Evolutionary conservation across 2,329 filamentous ascomycete genomes (phyloP).

Genomic region (Metarhizium album): DNA sequence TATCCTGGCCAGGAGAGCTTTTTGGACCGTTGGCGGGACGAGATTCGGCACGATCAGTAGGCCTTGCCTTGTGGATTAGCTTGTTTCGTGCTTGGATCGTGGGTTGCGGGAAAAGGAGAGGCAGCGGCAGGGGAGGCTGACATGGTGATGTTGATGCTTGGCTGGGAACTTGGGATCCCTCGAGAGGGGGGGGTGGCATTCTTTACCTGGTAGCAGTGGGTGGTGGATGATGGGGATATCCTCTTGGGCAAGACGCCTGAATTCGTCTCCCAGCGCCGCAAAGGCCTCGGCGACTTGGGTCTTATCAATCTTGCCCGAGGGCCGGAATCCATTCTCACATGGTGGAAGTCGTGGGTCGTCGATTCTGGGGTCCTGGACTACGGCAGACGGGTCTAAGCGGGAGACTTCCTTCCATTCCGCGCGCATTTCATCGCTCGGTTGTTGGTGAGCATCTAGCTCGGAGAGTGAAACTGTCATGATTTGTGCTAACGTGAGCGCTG

Average conservation of each 20-base stretch:
- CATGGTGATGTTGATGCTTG: no score
- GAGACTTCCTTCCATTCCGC: conserved; percentile 66
- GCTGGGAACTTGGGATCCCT: no score
- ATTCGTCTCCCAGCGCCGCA: conserved; percentile 23
- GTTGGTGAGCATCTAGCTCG: conserved; percentile 64
- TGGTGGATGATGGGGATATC: conserved; percentile 51
- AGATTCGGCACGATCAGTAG: conserved; percentile 68
- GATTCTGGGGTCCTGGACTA: conserved; percentile 45
- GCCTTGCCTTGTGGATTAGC: conserved; percentile 53
- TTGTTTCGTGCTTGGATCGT: neutral
- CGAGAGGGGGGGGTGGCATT: neutral
- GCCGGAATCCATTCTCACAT: conserved; percentile 32
- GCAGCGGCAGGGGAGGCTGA: no score
- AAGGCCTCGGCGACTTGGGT: conserved; percentile 31
- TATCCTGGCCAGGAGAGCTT: conserved; percentile 57
- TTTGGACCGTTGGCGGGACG: conserved; percentile 59
- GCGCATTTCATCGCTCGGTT: conserved; percentile 60
- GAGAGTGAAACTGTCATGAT: conserved; percentile 18
- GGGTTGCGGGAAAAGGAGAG: neutral
- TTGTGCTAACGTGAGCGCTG: neutral
- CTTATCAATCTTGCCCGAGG: conserved; percentile 31
- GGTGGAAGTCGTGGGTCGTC: conserved; percentile 37
- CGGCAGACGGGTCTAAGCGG: conserved; percentile 40
- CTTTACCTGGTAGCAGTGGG: conserved; percentile 54
- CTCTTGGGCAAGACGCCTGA: conserved; percentile 19